phyloP scores from a whole-genome alignment of 2,329 filamentous ascomycete species.

The Chaetomium olivaceum region DNA sequence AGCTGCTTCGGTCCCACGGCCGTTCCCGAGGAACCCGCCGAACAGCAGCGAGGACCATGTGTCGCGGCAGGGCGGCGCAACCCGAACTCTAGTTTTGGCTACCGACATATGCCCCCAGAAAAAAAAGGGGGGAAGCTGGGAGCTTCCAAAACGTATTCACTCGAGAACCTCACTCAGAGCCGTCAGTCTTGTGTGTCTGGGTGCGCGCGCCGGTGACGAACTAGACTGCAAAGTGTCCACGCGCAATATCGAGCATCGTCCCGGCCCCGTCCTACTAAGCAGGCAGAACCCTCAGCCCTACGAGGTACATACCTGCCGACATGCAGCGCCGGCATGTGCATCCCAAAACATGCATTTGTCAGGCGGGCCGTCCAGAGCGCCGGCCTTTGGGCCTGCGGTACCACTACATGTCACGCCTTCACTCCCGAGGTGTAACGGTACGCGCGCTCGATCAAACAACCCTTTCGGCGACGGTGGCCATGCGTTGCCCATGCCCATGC shows the following conservation, averaged over 20 bases:
- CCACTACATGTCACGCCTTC: neutral
- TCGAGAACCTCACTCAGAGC: neutral
- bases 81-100: neutral
- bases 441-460: neutral
- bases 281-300: conserved; percentile 18
- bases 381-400: neutral
- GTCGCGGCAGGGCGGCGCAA: conserved; percentile 4
- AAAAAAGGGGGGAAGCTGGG: too few relatives aligned
- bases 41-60: neutral
- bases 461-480: neutral
- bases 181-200: neutral
- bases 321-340: conserved; percentile 11
- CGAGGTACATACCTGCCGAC: conserved; percentile 11
- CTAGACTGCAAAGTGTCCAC: neutral
- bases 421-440: conserved; percentile 7
- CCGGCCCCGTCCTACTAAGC: neutral
- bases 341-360: conserved; percentile 15
- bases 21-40: neutral
- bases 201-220: neutral
- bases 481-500: too few relatives aligned
- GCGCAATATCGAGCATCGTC: neutral
- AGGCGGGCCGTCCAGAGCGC: conserved; percentile 3
- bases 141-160: neutral
- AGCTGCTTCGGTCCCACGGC: conserved; percentile 3
- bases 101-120: neutral